A percentile compares a stretch with the other conserved stretches of the same genome.
phyloP scores from a whole-genome alignment of 2,329 filamentous ascomycete genomes.

The Xylariaceae sp. region DNA sequence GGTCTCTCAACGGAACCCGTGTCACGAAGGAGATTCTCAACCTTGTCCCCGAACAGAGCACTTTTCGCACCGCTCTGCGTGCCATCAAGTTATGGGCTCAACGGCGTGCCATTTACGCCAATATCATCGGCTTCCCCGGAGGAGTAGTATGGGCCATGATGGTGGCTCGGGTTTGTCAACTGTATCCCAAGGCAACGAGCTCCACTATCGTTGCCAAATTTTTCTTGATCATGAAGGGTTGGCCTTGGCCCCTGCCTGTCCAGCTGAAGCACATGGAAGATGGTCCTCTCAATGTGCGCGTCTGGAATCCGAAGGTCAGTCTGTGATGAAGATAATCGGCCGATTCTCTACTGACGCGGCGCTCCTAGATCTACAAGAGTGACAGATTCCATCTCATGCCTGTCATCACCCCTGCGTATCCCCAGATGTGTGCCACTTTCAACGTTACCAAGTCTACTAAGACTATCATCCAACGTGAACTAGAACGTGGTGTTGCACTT shows the following conservation, averaged over 20 bases:
- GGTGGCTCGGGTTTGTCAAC: slow-evolving; percentile 88
- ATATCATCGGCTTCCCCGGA: slow-evolving; percentile 93
- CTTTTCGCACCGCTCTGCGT: slow-evolving; percentile 82
- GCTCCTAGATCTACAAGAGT: slow-evolving; percentile 61
- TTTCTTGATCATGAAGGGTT: slow-evolving; percentile 84
- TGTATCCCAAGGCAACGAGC: slow-evolving; percentile 88
- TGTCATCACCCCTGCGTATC: slow-evolving; percentile 95
- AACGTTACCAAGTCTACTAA: slow-evolving; percentile 87
- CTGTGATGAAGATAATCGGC: neutral
- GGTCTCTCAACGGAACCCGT: slow-evolving; percentile 87
- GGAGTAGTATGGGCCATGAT: slow-evolving; percentile 98
- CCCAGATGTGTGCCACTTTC: slow-evolving; percentile 95
- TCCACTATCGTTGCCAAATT: slow-evolving; percentile 90
- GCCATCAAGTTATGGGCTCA: slow-evolving; percentile 97
- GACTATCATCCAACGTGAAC: slow-evolving; percentile 74
- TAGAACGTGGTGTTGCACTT: slow-evolving; percentile 71
- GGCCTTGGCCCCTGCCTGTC: slow-evolving; percentile 93
- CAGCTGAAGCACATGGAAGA: slow-evolving; percentile 83
- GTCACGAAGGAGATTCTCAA: slow-evolving; percentile 90
- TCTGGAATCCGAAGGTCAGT: slow-evolving; percentile 81
- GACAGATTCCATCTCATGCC: slow-evolving; percentile 92
- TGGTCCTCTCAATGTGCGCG: slow-evolving; percentile 71
- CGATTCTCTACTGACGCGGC: slow-evolving; percentile 23
- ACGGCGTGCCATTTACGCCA: slow-evolving; percentile 85
- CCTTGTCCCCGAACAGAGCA: slow-evolving; percentile 81